Evolutionary conservation across 768 basidiomycete species (phyloP).

Genomic region (Naganishia friedmannii): DNA sequence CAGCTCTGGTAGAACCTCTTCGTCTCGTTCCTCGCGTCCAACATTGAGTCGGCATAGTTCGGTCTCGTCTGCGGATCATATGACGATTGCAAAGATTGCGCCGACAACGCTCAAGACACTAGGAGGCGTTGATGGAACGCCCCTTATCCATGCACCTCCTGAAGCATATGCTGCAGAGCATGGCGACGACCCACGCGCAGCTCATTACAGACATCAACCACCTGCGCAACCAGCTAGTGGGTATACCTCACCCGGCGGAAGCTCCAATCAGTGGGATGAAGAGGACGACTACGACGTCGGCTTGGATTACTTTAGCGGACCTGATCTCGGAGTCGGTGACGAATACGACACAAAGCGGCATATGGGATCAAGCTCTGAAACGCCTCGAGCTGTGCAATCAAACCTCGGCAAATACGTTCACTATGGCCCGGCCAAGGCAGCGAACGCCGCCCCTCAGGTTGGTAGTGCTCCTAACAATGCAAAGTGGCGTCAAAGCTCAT

Average conservation of each 20-base stretch:
- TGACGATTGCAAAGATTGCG: constrained; percentile 71
- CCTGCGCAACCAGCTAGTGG: constrained; percentile 30
- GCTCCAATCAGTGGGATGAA: constrained; percentile 50
- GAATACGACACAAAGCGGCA: constrained; percentile 45
- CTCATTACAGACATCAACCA: constrained; percentile 29
- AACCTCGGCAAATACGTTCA: constrained; percentile 45
- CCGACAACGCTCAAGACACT: constrained; percentile 81
- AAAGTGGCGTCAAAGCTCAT: constrained; percentile 31
- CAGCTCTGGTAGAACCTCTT: constrained; percentile 34
- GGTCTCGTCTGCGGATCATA: constrained; percentile 54
- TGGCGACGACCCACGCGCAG: constrained; percentile 26
- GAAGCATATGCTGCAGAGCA: constrained; percentile 41
- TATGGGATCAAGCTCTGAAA: constrained; percentile 19
- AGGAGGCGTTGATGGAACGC: constrained; percentile 49
- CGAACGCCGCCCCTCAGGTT: background rate
- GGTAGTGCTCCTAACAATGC: constrained; percentile 13
- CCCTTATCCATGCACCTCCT: constrained; percentile 51
- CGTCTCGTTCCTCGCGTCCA: constrained; percentile 46
- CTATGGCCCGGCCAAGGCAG: constrained; percentile 16
- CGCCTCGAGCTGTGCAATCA: constrained; percentile 42
- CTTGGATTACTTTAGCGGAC: constrained; percentile 63
- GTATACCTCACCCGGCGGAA: constrained; percentile 30
- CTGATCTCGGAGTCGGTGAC: constrained; percentile 59
- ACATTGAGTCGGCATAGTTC: constrained; percentile 42
- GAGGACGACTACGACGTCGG: constrained; percentile 56